Conservation (phyloP, 352 stramenopile genomes). For the Globisporangium ultimum region DNA sequence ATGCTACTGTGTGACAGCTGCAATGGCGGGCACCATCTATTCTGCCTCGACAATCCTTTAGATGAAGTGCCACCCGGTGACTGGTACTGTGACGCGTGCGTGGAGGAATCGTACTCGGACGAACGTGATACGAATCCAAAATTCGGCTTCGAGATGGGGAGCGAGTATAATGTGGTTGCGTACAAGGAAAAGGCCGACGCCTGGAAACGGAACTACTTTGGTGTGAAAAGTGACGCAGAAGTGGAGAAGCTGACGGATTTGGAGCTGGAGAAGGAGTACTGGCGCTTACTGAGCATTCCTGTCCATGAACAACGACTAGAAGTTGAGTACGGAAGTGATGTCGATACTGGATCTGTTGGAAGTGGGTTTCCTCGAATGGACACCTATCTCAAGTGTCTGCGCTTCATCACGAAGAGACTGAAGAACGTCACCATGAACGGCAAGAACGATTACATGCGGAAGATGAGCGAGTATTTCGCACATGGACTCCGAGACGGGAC, state of each 20-base stretch:
- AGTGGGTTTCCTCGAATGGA: conserved; percentile 84
- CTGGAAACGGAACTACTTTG: conserved; percentile 83
- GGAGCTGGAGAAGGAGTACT: conserved; percentile 88
- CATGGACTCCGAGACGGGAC: conserved; percentile 35
- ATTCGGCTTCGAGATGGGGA: conserved; percentile 83
- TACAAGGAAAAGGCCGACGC: conserved; percentile 83
- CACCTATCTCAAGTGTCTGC: conserved; percentile 47
- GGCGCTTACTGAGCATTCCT: conserved; percentile 78
- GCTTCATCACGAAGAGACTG: conserved; percentile 46
- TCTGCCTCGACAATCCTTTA: conserved; percentile 66
- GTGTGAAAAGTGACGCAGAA: conserved; percentile 33
- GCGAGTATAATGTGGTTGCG: conserved; percentile 70
- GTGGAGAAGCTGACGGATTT: conserved; percentile 41
- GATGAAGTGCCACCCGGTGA: conserved; percentile 57
- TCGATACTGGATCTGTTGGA: conserved; percentile 83
- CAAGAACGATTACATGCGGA: conserved; percentile 26
- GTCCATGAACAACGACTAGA: conserved; percentile 76
- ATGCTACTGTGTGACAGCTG: conserved; percentile 82
- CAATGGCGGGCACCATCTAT: conserved; percentile 79
- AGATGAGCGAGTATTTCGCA: conserved; percentile 49
- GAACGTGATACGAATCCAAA: conserved; percentile 48
- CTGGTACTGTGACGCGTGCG: conserved; percentile 78
- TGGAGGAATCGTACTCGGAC: conserved; percentile 45
- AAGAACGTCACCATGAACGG: conserved; percentile 38
- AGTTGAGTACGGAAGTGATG: conserved; percentile 91